phyloP scores from a whole-genome alignment of 169 alveolate genomes.

The Plasmodium gallinaceum region DNA sequence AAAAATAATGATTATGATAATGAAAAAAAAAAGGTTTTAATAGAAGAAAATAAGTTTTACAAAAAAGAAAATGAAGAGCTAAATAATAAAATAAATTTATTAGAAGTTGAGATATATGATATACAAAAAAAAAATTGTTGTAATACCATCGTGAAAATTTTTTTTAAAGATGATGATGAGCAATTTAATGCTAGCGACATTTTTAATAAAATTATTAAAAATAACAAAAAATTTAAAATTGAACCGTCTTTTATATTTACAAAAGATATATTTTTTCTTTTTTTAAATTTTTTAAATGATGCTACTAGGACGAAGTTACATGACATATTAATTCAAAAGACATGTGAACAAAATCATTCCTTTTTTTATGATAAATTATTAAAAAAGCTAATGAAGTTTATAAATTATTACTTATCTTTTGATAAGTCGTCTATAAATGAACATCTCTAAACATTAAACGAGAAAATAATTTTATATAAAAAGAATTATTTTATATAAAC shows the following conservation, averaged over 20 bases:
- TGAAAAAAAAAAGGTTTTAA: slow-evolving; percentile 9
- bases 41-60: slow-evolving; percentile 43
- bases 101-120: slow-evolving; percentile 39
- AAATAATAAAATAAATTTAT: slow-evolving; percentile 36
- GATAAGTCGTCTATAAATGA: slow-evolving; percentile 1
- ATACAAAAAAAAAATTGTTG: slow-evolving; percentile 18
- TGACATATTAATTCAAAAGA: slow-evolving; percentile 7
- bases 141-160: slow-evolving; percentile 19
- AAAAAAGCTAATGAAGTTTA: slow-evolving; percentile 13
- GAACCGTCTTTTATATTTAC: slow-evolving; percentile 34
- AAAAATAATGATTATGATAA: not conserved
- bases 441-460: not conserved
- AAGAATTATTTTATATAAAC: too few relatives aligned
- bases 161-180: slow-evolving; percentile 37
- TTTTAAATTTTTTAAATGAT: slow-evolving; percentile 17
- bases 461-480: not conserved
- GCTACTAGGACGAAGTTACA: slow-evolving; percentile 15
- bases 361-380: not conserved
- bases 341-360: not conserved
- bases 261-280: slow-evolving; percentile 45
- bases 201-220: slow-evolving; percentile 2
- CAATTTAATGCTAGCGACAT: not conserved
- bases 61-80: slow-evolving; percentile 41
- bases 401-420: slow-evolving; percentile 31
- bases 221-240: not conserved